These are phyloP conservation scores for Pleurozium schreberi DNA, from an alignment of 225 moss, liverwort and hornwort species.

Conservation along the genomic window DNA sequence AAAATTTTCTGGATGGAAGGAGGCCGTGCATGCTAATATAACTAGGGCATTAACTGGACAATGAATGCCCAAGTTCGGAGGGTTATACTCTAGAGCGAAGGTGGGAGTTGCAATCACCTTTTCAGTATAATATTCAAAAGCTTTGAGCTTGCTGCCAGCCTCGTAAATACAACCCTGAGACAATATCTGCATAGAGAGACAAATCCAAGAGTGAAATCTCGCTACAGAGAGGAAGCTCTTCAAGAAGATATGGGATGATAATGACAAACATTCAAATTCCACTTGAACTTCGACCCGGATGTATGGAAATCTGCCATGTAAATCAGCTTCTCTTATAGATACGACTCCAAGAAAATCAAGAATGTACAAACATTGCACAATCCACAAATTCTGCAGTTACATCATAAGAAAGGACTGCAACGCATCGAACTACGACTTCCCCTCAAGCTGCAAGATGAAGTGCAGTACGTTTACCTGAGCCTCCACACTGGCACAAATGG, in stretches of 20 bases:
- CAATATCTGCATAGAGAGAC: conserved; percentile 46
- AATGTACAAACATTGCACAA: background rate
- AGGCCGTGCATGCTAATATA: background rate
- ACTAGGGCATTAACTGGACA: background rate
- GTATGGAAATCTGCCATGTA: background rate
- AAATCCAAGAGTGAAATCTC: background rate
- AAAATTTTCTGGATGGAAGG: background rate
- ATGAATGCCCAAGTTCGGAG: background rate
- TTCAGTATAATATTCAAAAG: conserved; percentile 88
- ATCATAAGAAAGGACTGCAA: background rate
- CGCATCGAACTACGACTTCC: background rate
- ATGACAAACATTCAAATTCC: background rate
- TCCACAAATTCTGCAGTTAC: background rate
- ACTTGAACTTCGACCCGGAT: background rate
- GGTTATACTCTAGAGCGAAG: background rate
- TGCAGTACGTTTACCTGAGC: conserved; percentile 48
- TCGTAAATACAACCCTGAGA: conserved; percentile 92
- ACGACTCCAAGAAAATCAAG: background rate
- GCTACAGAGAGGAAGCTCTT: background rate
- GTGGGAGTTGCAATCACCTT: conserved; percentile 30
- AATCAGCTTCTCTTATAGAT: background rate
- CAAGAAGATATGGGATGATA: background rate
- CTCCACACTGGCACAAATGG: conserved; percentile 94
- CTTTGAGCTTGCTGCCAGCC: conserved; percentile 64
- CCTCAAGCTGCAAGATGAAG: background rate